phyloP scores from a whole-genome alignment of 2,329 filamentous ascomycete species.

The Colletotrichum sp. region DNA sequence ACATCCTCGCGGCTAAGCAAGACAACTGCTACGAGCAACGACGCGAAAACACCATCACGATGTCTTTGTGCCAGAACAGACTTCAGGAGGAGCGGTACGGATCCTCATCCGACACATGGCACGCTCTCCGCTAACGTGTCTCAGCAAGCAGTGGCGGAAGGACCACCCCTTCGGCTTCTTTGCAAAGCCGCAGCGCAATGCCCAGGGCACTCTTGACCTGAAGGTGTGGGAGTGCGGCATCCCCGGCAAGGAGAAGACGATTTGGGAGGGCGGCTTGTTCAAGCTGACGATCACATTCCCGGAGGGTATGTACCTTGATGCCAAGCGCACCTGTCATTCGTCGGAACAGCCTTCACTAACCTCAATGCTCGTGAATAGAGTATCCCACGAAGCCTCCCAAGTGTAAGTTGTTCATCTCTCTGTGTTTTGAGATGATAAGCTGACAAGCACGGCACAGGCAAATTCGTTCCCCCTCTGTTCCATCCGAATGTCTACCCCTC shows the following conservation, averaged over 20 bases:
- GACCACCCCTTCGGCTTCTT: constrained; percentile 99
- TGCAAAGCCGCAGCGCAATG: constrained; percentile 81
- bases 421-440: not conserved
- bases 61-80: constrained; percentile 89
- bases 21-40: not conserved
- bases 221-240: constrained; percentile 98
- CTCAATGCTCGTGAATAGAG: constrained; percentile 58
- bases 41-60: constrained; percentile 38
- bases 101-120: not conserved
- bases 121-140: constrained; percentile 23
- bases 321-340: not conserved
- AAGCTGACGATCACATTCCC: constrained; percentile 93
- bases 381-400: constrained; percentile 99
- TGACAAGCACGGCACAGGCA: constrained; percentile 63
- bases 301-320: constrained; percentile 68
- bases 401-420: constrained; percentile 67
- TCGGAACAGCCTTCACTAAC: constrained; percentile 21
- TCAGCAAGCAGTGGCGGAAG: constrained; percentile 92
- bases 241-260: constrained; percentile 93
- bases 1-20: not conserved
- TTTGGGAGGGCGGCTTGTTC: constrained; percentile 98
- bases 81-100: constrained; percentile 86
- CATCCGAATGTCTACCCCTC: constrained; percentile 99
- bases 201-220: constrained; percentile 80
- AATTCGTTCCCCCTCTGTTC: constrained; percentile 94